Conservation (phyloP, 2,329 filamentous ascomycete genomes). For the Gaeumannomyces tritici region DNA sequence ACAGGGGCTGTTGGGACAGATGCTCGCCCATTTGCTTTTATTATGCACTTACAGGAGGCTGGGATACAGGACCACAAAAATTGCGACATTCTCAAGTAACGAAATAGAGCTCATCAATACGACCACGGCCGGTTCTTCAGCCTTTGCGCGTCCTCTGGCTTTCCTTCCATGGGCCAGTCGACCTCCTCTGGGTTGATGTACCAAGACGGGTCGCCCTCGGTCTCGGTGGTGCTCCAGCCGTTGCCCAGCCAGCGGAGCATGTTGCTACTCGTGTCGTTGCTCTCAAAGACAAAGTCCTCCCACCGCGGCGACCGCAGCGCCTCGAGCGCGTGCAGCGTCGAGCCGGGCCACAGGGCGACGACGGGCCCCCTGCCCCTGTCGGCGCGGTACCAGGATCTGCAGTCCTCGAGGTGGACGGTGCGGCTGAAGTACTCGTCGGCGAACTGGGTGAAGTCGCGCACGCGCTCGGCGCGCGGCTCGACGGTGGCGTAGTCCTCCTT, state of each 20-base stretch:
- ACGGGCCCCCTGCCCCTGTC: slow-evolving; percentile 28
- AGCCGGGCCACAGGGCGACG: slow-evolving; percentile 34
- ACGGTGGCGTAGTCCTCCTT: slow-evolving; percentile 34
- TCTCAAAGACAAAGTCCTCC: slow-evolving; percentile 35
- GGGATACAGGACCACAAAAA: background rate
- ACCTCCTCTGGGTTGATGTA: slow-evolving; percentile 28
- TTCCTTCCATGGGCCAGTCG: slow-evolving; percentile 22
- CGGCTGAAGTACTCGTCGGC: slow-evolving; percentile 35
- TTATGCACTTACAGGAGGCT: background rate
- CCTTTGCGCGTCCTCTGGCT: slow-evolving; percentile 25
- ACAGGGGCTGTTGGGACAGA: background rate
- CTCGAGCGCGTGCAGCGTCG: slow-evolving; percentile 32
- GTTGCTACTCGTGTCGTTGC: slow-evolving; percentile 19
- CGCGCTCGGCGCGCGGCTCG: slow-evolving; percentile 29
- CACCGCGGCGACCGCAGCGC: slow-evolving; percentile 29
- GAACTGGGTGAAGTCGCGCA: slow-evolving; percentile 36
- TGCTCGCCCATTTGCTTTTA: background rate
- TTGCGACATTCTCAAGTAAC: background rate
- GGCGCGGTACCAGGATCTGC: slow-evolving; percentile 45
- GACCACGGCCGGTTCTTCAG: slow-evolving; percentile 25
- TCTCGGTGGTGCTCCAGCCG: slow-evolving; percentile 29
- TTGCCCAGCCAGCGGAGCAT: slow-evolving; percentile 30
- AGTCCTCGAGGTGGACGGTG: slow-evolving; percentile 37
- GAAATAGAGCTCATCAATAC: slow-evolving; percentile 14
- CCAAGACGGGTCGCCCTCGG: slow-evolving; percentile 25